Evolutionary conservation across 2,329 filamentous ascomycete species (phyloP).

Genomic region (Claviceps sp.): DNA sequence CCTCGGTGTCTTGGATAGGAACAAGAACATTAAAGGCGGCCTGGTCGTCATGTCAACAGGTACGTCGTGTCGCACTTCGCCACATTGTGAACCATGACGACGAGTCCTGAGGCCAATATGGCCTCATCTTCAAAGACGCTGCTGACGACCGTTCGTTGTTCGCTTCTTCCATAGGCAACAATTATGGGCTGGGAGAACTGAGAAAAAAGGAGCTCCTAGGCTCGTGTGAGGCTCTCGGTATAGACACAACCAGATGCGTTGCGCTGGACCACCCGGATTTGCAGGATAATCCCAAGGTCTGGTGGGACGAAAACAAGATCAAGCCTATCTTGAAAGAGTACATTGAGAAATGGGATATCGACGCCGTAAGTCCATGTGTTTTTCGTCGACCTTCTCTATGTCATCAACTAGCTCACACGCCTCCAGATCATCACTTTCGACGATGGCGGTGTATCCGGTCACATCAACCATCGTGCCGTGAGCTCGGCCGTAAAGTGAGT

Average conservation of each 20-base stretch:
- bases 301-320: conserved; percentile 24
- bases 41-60: conserved; percentile 20
- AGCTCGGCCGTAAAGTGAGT: conserved; percentile 23
- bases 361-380: conserved; percentile 15
- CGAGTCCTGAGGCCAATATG: no score
- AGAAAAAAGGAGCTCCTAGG: conserved; percentile 16
- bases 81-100: no score
- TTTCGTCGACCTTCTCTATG: neutral
- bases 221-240: conserved; percentile 17
- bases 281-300: conserved; percentile 24
- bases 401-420: conserved; percentile 1
- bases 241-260: conserved; percentile 15
- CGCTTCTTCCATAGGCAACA: conserved; percentile 13
- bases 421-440: conserved; percentile 26
- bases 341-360: conserved; percentile 23
- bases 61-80: conserved; percentile 1
- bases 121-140: neutral
- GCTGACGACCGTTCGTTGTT: neutral
- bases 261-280: conserved; percentile 22
- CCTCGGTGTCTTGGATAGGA: conserved; percentile 17
- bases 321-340: conserved; percentile 19
- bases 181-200: conserved; percentile 18
- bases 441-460: conserved; percentile 24
- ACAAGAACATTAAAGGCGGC: conserved; percentile 12
- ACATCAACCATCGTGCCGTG: conserved; percentile 27